Percentiles rank a stretch among this genome's conserved stretches.
phyloP scores from a whole-genome alignment of 192 early-diverging fungal genomes.

The Hyaloraphidium curvatum region DNA sequence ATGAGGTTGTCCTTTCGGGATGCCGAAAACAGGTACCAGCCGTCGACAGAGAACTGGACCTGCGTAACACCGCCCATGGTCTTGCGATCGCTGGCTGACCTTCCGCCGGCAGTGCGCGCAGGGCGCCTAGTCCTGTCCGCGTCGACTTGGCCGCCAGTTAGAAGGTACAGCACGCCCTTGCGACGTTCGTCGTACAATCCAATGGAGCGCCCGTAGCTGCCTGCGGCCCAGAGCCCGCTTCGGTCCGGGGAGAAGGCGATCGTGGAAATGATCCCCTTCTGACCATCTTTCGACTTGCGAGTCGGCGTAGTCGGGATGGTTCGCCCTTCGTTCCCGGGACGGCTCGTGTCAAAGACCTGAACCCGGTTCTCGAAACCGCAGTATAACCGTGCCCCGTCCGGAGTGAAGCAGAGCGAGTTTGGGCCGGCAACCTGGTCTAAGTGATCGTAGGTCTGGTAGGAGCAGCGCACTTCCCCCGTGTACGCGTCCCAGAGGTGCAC shows the following conservation, averaged over 20 bases:
- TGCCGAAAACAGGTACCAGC: conserved; percentile 40
- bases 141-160: no score
- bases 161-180: conserved; percentile 28
- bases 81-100: no score
- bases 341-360: conserved; percentile 44
- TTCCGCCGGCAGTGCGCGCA: no score
- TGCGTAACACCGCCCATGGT: conserved; percentile 12
- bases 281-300: conserved; percentile 44
- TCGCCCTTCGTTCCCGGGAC: conserved; percentile 33
- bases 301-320: conserved; percentile 32
- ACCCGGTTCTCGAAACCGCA: conserved; percentile 47
- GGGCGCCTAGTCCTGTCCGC: no score
- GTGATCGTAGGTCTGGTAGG: conserved; percentile 44
- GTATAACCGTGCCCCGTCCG: conserved; percentile 43
- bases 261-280: conserved; percentile 58
- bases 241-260: conserved; percentile 45
- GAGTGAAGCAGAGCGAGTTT: conserved; percentile 41
- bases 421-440: conserved; percentile 44
- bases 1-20: conserved; percentile 37
- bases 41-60: conserved; percentile 46
- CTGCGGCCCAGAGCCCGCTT: conserved; percentile 45
- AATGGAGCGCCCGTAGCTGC: conserved; percentile 46
- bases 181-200: conserved; percentile 38
- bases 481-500: conserved; percentile 53
- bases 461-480: conserved; percentile 31